Conservation (phyloP, 2,329 filamentous ascomycete species). For the Phyllosticta citribraziliensis region DNA sequence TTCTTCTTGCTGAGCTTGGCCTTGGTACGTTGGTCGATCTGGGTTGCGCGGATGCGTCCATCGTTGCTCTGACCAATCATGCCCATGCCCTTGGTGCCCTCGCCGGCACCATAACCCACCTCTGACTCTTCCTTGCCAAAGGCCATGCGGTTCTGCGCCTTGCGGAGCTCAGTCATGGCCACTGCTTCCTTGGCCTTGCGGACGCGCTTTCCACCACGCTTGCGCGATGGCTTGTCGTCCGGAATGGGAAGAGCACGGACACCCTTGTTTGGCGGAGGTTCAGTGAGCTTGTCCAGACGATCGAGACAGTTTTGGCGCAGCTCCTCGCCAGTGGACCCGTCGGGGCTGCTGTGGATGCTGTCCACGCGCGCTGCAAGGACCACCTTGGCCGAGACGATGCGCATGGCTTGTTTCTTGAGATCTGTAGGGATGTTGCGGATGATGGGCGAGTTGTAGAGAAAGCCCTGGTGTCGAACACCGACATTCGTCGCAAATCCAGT, state of each 20-base stretch:
- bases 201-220: slow-evolving; percentile 81
- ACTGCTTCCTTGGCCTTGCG: slow-evolving; percentile 93
- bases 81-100: slow-evolving; percentile 77
- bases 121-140: slow-evolving; percentile 95
- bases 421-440: slow-evolving; percentile 78
- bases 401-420: slow-evolving; percentile 85
- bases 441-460: slow-evolving; percentile 83
- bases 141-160: slow-evolving; percentile 90
- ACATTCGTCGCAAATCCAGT: slow-evolving; percentile 87
- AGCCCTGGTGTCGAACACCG: slow-evolving; percentile 82
- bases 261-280: slow-evolving; percentile 83
- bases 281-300: slow-evolving; percentile 83
- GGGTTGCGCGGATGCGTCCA: slow-evolving; percentile 76
- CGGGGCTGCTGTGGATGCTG: slow-evolving; percentile 67
- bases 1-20: slow-evolving; percentile 93
- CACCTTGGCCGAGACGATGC: slow-evolving; percentile 87
- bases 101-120: slow-evolving; percentile 79
- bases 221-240: slow-evolving; percentile 88
- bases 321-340: slow-evolving; percentile 74
- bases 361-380: slow-evolving; percentile 90
- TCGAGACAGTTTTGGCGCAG: slow-evolving; percentile 75
- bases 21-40: slow-evolving; percentile 86
- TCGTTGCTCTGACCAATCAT: slow-evolving; percentile 90
- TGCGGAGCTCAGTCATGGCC: slow-evolving; percentile 92
- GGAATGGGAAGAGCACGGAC: slow-evolving; percentile 78